These are phyloP conservation scores for Vachellia pachyceras DNA, from an alignment of 306 rosid species.

Conservation along the genomic window DNA sequence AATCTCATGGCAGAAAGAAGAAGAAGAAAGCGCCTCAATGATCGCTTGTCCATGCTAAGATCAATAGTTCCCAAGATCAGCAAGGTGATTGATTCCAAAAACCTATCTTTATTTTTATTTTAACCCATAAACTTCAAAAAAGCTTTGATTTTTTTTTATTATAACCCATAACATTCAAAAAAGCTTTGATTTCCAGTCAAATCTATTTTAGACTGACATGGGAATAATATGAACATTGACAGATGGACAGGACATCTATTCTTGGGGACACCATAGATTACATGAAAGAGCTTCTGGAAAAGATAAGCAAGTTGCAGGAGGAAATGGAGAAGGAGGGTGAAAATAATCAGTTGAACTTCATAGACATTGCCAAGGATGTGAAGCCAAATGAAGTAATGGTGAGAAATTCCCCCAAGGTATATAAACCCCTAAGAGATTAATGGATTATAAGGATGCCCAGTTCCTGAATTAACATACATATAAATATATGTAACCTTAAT, in stretches of 20 bases:
- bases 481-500: neutral
- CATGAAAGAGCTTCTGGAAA: slow-evolving; percentile 91
- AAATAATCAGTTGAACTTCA: slow-evolving; percentile 48
- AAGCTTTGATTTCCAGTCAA: neutral
- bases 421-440: neutral
- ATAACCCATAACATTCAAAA: neutral
- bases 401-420: slow-evolving; percentile 94
- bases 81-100: slow-evolving; percentile 66
- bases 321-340: slow-evolving; percentile 39
- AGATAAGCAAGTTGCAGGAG: slow-evolving; percentile 79
- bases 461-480: slow-evolving; percentile 7
- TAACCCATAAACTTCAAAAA: neutral
- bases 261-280: slow-evolving; percentile 98
- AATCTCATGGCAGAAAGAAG: slow-evolving; percentile 96
- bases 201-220: slow-evolving; percentile 31
- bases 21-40: slow-evolving; percentile 82
- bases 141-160: neutral
- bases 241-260: slow-evolving; percentile 99
- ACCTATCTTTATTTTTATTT: neutral
- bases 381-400: slow-evolving; percentile 69
- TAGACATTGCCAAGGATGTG: slow-evolving; percentile 66
- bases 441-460: slow-evolving; percentile 11
- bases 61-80: slow-evolving; percentile 92
- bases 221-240: slow-evolving; percentile 1
- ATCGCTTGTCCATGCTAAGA: slow-evolving; percentile 86